phyloP scores from a whole-genome alignment of 495 filamentous ascomycete genomes.

The Stereocaulon alpinum region DNA sequence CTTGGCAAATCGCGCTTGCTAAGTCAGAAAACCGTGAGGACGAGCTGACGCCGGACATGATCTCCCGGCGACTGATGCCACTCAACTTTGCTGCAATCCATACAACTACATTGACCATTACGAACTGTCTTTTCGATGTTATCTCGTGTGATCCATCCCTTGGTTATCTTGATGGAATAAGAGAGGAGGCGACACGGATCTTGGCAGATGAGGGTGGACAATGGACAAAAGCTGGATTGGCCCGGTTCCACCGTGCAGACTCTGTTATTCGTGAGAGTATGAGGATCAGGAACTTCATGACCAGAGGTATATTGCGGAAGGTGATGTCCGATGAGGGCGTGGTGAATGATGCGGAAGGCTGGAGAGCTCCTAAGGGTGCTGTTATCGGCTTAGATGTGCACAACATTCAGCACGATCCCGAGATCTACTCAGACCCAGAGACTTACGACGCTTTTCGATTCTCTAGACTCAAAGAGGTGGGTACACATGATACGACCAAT shows the following conservation, averaged over 20 bases:
- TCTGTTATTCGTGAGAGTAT: constrained; percentile 35
- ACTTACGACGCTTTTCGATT: constrained; percentile 32
- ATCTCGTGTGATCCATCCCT: constrained; percentile 25
- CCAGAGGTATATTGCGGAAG: constrained; percentile 26
- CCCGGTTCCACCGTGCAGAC: constrained; percentile 23
- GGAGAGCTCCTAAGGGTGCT: constrained; percentile 26
- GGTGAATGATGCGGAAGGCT: constrained; percentile 15
- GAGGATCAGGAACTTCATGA: constrained; percentile 28
- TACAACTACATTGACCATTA: constrained; percentile 38
- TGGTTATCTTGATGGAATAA: constrained; percentile 25
- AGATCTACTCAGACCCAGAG: constrained; percentile 24
- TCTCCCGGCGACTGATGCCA: constrained; percentile 28
- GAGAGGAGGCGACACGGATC: constrained; percentile 28
- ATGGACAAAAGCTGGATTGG: constrained; percentile 37
- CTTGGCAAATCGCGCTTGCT: constrained; percentile 20
- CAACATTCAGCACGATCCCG: constrained; percentile 26
- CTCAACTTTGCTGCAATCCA: constrained; percentile 44
- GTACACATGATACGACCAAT: not conserved
- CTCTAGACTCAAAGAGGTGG: constrained; percentile 12
- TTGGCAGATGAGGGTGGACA: constrained; percentile 25
- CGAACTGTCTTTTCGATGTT: constrained; percentile 36
- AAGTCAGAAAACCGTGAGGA: constrained; percentile 18
- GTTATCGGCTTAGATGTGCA: constrained; percentile 26
- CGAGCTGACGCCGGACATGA: constrained; percentile 24
- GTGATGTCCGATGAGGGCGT: constrained; percentile 27